These are phyloP conservation scores for Corynascus novoguineensis DNA, from an alignment of 495 filamentous ascomycete genomes.

Conservation along the genomic window DNA sequence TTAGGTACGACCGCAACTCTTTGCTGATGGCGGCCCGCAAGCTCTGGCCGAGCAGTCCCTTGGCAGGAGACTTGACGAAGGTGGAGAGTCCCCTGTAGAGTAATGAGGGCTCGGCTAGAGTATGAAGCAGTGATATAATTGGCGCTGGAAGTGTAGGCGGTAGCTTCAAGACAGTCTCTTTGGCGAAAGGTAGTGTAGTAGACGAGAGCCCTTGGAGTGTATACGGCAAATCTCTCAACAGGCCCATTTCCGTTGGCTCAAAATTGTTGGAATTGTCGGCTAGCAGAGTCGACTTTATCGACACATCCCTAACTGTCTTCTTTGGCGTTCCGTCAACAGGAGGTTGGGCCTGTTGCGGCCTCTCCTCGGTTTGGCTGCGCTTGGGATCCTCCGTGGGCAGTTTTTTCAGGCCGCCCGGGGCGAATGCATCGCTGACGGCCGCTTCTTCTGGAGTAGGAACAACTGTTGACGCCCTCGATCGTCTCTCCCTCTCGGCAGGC, in stretches of 20 bases:
- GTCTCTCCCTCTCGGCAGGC: slow-evolving; percentile 18
- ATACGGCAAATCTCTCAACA: slow-evolving; percentile 87
- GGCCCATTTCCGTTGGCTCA: slow-evolving; percentile 59
- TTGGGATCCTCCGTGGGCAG: slow-evolving; percentile 31
- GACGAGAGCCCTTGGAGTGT: slow-evolving; percentile 92
- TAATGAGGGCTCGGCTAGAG: slow-evolving; percentile 86
- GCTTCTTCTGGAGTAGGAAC: slow-evolving; percentile 33
- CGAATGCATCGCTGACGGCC: slow-evolving; percentile 51
- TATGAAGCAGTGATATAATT: slow-evolving; percentile 80
- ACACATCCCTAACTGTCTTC: slow-evolving; percentile 36
- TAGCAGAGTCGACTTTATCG: slow-evolving; percentile 46
- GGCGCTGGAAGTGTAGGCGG: slow-evolving; percentile 76
- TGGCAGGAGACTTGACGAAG: slow-evolving; percentile 67
- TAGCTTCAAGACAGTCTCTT: slow-evolving; percentile 59
- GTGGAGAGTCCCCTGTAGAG: slow-evolving; percentile 72
- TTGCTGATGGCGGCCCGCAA: slow-evolving; percentile 80
- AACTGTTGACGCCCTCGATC: slow-evolving; percentile 25
- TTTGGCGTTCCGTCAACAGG: slow-evolving; percentile 17
- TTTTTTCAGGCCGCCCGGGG: slow-evolving; percentile 46
- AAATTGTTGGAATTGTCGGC: slow-evolving; percentile 48
- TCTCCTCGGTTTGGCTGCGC: slow-evolving; percentile 21
- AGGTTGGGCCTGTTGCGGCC: slow-evolving; percentile 7
- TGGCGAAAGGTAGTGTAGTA: slow-evolving; percentile 68
- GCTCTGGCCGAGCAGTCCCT: slow-evolving; percentile 79
- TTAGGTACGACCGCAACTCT: slow-evolving; percentile 84